Base-by-base conservation (phyloP, 768 basidiomycete genomes). In the Guyanaporus albipodus region DNA sequence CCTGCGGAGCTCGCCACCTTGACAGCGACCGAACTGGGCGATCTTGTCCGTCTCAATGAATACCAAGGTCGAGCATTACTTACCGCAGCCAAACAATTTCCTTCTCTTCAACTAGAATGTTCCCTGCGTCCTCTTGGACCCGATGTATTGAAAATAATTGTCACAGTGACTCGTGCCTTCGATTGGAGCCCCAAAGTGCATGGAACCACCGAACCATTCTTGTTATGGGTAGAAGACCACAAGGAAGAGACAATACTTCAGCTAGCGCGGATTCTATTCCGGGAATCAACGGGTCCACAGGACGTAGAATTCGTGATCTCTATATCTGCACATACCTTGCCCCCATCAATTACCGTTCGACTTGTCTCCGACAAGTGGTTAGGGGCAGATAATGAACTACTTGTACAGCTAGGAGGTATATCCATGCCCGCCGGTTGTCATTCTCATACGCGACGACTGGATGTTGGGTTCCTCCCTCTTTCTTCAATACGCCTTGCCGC, bases 211-310 rank as follows among this genome's bases (percentile, higher is more conserved):
- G 91, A 98, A 64, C 86, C 91, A 2, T 97, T 97, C 68, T 97
- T 91, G 85, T 66, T 99, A 24, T 98, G 96, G 96, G 71, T 96
- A 3, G 93, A 98, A 68, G 91, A 94, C 58, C 75, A 84, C 29
- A 77, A 85, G 27, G 85, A 82, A n/a, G 53, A 77, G n/a, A 76
- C 77, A 29, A 94, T 98, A 57, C 76, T 93, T 10, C 93, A 95
- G 60, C 75, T 87, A 43, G 71, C 82, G 1, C 82, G 87, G 57
- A 67, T 94, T 21, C 57, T 82, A 27, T 79, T 97, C 51, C 83
- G 86, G 35, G 77, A 80, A 51, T 73, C 76, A 15, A 88, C 86
- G 1, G 68, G 75, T 0, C 38, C 59, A 4, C 50, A 93, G 27
- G 72, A 83, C 29, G 69, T 85, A 26, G 83, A 90, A 41, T 98